Conservation (phyloP, 768 basidiomycete genomes). For the Rhizopogon roseolus region DNA sequence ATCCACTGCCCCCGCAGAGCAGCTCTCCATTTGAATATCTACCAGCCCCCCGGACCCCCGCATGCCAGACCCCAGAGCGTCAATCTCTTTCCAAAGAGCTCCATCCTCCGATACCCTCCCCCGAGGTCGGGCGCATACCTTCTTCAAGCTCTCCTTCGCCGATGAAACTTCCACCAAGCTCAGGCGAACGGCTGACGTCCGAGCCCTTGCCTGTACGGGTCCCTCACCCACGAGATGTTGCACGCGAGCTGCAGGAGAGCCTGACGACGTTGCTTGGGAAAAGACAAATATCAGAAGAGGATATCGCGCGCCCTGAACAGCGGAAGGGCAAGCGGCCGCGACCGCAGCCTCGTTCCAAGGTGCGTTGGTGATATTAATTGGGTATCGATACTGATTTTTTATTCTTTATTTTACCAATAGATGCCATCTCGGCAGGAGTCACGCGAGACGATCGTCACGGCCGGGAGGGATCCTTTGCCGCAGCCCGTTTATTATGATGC, state of each 20-base stretch:
- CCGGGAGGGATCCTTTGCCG: constrained; percentile 1
- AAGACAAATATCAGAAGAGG: constrained; percentile 43
- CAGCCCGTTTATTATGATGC: constrained; percentile 22
- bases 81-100: too few species aligned
- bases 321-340: constrained; percentile 32
- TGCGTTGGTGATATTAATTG: constrained; percentile 10
- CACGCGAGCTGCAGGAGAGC: constrained; percentile 64
- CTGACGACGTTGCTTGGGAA: constrained; percentile 70
- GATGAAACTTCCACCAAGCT: constrained; percentile 36
- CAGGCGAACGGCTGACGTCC: constrained; percentile 8
- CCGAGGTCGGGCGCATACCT: constrained; percentile 37
- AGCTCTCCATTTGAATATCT: constrained; percentile 17
- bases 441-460: constrained; percentile 14
- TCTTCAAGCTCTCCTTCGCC: constrained; percentile 56
- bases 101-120: constrained; percentile 15
- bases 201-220: constrained; percentile 28
- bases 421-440: constrained; percentile 30
- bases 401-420: neutral
- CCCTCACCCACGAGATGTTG: constrained; percentile 38
- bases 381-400: neutral
- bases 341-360: constrained; percentile 33
- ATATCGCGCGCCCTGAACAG: constrained; percentile 16
- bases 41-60: neutral
- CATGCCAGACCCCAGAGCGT: neutral
- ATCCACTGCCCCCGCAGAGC: constrained; percentile 20